Evolutionary conservation across 176 grass and related monocot species (phyloP).

Genomic region (Oryza punctata): DNA sequence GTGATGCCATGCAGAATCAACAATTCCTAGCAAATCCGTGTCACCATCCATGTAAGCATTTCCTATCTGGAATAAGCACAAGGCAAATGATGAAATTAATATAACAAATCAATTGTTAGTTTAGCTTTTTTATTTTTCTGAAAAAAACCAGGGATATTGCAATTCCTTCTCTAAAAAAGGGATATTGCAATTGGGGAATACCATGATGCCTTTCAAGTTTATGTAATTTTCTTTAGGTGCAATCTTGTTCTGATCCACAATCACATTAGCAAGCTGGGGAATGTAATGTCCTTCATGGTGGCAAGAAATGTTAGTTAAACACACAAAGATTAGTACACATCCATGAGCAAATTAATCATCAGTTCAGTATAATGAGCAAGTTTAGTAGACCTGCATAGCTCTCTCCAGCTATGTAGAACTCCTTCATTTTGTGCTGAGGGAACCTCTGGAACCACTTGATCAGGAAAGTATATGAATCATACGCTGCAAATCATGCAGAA

Average conservation of each 20-base stretch:
- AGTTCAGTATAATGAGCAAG: not conserved
- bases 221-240: constrained; percentile 25
- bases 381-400: constrained; percentile 55
- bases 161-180: not conserved
- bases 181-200: too few relatives aligned
- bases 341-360: not conserved
- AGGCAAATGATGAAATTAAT: not conserved
- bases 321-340: not conserved
- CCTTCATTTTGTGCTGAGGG: constrained; percentile 57
- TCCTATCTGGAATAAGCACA: constrained; percentile 32
- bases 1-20: constrained; percentile 59
- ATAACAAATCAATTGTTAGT: not conserved
- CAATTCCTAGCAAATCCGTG: constrained; percentile 44
- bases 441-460: constrained; percentile 83
- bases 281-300: constrained; percentile 52
- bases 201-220: constrained; percentile 61
- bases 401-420: constrained; percentile 71
- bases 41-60: constrained; percentile 62
- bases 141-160: not conserved
- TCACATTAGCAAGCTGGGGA: constrained; percentile 56
- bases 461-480: constrained; percentile 67
- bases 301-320: not conserved
- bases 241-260: constrained; percentile 53
- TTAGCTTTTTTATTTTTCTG: not conserved
- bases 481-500: constrained; percentile 37